A percentile compares a stretch with the other conserved stretches of the same genome.
Conservation (phyloP, 352 stramenopile genomes). For the Phytophthora ohioensis region DNA sequence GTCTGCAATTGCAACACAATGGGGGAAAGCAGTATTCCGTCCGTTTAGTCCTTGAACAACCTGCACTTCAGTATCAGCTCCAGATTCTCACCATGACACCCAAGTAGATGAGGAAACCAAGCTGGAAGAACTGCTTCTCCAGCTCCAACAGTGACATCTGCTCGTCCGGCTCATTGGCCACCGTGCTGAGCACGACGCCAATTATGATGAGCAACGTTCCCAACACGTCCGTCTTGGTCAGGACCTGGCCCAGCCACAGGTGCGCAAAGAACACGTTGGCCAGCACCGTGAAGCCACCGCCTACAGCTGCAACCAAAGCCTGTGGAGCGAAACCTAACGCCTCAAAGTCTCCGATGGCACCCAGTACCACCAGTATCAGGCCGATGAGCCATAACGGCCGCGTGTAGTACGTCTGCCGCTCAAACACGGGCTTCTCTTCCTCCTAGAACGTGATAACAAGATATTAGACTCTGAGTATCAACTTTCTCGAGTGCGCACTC, state of each 20-base stretch:
- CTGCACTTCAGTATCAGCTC: not conserved
- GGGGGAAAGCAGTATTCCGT: not conserved
- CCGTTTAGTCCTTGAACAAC: conserved; percentile 12
- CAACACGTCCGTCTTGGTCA: conserved; percentile 72
- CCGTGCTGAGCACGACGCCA: conserved; percentile 81
- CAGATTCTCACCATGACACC: conserved; percentile 64
- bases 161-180: conserved; percentile 83
- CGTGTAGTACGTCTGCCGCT: conserved; percentile 82
- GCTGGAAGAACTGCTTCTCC: conserved; percentile 82
- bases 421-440: conserved; percentile 69
- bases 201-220: conserved; percentile 86
- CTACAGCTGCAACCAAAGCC: conserved; percentile 85
- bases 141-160: conserved; percentile 82
- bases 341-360: conserved; percentile 88
- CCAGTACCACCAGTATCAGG: conserved; percentile 81
- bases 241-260: conserved; percentile 82
- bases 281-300: conserved; percentile 87
- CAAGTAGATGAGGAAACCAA: conserved; percentile 82
- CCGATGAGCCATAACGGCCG: conserved; percentile 87
- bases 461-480: conserved; percentile 4
- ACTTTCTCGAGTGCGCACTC: not conserved
- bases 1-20: conserved; percentile 42
- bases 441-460: conserved; percentile 44
- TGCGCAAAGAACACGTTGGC: conserved; percentile 92
- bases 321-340: conserved; percentile 89